Evolutionary conservation across 768 basidiomycete species (phyloP).

Genomic region (Polyporus arcularius): DNA sequence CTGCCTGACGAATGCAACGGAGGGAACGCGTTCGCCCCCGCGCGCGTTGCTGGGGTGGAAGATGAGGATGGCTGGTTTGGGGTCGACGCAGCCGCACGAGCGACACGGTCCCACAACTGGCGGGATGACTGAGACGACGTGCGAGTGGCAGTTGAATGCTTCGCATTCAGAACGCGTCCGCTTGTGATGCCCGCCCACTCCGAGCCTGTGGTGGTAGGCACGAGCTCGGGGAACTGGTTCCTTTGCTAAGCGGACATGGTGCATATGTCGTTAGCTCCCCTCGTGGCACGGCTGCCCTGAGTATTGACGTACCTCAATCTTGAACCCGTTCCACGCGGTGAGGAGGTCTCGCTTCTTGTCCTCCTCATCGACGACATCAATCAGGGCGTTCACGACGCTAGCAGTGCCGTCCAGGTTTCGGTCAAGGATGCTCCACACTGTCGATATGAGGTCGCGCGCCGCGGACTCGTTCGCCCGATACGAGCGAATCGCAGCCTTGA

Average conservation of each 20-base stretch:
- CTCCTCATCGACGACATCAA: constrained; percentile 79
- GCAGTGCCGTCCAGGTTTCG: constrained; percentile 71
- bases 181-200: constrained; percentile 80
- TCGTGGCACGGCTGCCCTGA: neutral
- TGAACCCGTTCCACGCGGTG: constrained; percentile 80
- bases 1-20: constrained; percentile 21
- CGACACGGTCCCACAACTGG: constrained; percentile 85
- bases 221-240: constrained; percentile 80
- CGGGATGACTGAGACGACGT: constrained; percentile 59
- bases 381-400: constrained; percentile 67
- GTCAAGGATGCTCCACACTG: constrained; percentile 80
- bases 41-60: constrained; percentile 28
- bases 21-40: constrained; percentile 31
- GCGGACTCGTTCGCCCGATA: constrained; percentile 77
- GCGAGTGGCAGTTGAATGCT: constrained; percentile 66
- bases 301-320: constrained; percentile 63
- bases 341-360: constrained; percentile 82
- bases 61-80: constrained; percentile 34
- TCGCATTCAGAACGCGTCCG: constrained; percentile 83
- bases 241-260: constrained; percentile 58
- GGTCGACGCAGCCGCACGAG: constrained; percentile 65
- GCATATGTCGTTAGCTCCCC: neutral
- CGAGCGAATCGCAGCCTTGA: constrained; percentile 75
- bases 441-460: constrained; percentile 84
- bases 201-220: constrained; percentile 55